Conservation (phyloP, 1,284 basidiomycete genomes). For the Inonotus obliquus region DNA sequence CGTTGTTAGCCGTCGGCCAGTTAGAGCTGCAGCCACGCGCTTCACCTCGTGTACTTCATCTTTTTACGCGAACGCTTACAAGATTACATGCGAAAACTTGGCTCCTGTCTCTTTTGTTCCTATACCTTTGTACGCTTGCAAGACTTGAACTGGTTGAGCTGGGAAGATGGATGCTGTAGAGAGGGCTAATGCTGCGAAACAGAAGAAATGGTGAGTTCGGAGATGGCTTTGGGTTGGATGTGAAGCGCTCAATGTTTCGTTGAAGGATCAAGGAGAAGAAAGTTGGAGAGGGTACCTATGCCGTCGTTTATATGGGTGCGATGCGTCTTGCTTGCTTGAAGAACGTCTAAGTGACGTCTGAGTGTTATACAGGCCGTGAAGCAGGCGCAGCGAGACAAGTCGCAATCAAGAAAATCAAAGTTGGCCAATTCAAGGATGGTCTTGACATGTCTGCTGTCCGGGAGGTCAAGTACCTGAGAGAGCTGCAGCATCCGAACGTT, state of each 20-base stretch:
- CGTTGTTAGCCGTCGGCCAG: too few species aligned
- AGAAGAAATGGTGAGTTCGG: slow-evolving; percentile 58
- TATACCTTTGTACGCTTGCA: neutral
- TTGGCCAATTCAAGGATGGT: slow-evolving; percentile 96
- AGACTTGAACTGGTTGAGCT: neutral
- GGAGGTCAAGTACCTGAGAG: slow-evolving; percentile 96
- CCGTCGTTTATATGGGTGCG: slow-evolving; percentile 90
- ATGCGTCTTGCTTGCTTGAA: neutral
- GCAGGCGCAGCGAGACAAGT: slow-evolving; percentile 69
- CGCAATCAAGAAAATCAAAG: slow-evolving; percentile 98
- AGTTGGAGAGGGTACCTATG: slow-evolving; percentile 95
- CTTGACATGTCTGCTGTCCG: slow-evolving; percentile 98
- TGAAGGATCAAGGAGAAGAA: slow-evolving; percentile 81
- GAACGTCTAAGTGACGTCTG: neutral
- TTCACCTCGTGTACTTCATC: neutral
- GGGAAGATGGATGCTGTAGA: slow-evolving; percentile 71
- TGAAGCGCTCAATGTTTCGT: slow-evolving; percentile 1
- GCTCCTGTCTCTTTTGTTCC: neutral
- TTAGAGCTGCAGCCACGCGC: neutral
- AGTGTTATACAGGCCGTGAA: slow-evolving; percentile 51
- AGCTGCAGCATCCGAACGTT: slow-evolving; percentile 92
- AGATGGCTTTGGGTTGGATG: neutral
- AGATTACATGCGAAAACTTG: neutral
- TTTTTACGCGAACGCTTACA: neutral
- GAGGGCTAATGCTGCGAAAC: slow-evolving; percentile 63